Evolutionary conservation across 371 early-diverging fungal genomes (phyloP).

Genomic region (Mucor saturninus): DNA sequence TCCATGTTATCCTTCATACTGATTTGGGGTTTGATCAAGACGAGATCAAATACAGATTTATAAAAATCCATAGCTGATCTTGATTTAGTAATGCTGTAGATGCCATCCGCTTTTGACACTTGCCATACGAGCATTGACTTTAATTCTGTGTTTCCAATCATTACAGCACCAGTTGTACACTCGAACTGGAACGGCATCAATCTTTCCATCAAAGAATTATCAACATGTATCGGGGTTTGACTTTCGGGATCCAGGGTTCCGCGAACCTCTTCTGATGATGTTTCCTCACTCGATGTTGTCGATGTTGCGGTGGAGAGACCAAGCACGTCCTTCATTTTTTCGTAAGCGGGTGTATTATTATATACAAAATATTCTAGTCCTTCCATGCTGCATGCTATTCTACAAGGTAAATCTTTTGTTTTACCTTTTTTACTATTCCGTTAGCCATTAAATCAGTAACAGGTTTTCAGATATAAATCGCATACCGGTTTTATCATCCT

Average conservation of each 20-base stretch:
- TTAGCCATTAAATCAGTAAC: too few relatives aligned
- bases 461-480: background rate
- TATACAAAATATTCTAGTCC: constrained; percentile 88
- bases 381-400: constrained; percentile 74
- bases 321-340: constrained; percentile 63
- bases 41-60: constrained; percentile 59
- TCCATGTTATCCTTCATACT: constrained; percentile 72
- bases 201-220: constrained; percentile 55
- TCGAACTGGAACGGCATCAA: constrained; percentile 77
- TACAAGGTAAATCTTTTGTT: constrained; percentile 53
- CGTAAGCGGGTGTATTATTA: constrained; percentile 80
- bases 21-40: constrained; percentile 59
- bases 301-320: constrained; percentile 31
- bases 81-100: constrained; percentile 62
- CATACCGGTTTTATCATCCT: constrained; percentile 19
- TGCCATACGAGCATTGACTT: constrained; percentile 67
- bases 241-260: constrained; percentile 39
- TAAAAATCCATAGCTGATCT: constrained; percentile 66
- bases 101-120: constrained; percentile 66
- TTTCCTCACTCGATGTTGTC: background rate
- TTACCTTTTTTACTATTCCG: constrained; percentile 5
- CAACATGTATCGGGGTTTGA: constrained; percentile 23
- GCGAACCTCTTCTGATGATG: constrained; percentile 4
- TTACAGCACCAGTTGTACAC: constrained; percentile 71
- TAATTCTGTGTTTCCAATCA: constrained; percentile 78